phyloP scores from a whole-genome alignment of 179 eudicot genomes.

The Camellia oleifera region DNA sequence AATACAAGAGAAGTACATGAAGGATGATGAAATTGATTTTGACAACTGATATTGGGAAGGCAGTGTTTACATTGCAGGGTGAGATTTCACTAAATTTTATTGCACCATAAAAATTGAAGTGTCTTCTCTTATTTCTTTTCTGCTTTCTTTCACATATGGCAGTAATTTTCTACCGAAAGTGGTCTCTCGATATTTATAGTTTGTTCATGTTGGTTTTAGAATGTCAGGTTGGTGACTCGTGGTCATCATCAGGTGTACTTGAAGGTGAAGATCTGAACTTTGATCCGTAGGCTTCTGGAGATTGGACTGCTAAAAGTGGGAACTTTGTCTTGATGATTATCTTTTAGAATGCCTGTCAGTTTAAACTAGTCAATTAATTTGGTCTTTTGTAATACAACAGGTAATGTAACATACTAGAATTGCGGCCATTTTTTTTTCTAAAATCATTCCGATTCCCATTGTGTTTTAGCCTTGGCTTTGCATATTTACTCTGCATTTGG shows the following conservation, averaged over 20 bases:
- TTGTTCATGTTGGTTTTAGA: neutral
- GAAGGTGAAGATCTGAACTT: neutral
- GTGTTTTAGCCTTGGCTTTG: too few species aligned
- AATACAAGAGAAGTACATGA: constrained; percentile 96
- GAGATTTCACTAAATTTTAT: neutral
- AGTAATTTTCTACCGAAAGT: neutral
- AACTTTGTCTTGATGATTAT: neutral
- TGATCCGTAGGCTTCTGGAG: neutral
- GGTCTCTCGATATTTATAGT: neutral
- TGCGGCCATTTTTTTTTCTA: too few species aligned
- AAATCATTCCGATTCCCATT: too few species aligned
- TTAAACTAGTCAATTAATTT: too few species aligned
- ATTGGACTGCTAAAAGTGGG: neutral
- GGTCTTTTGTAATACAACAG: too few species aligned
- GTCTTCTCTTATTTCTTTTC: neutral
- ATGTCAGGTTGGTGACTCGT: neutral
- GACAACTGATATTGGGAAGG: constrained; percentile 14
- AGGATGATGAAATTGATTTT: constrained; percentile 55
- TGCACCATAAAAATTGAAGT: neutral
- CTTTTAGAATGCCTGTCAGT: too few species aligned
- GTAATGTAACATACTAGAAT: too few species aligned
- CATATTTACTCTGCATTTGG: too few species aligned
- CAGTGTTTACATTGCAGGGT: neutral
- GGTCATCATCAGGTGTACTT: neutral
- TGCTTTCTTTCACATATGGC: neutral